Evolutionary conservation across 1,139 yeast species (phyloP), one percentile per base, ranked within the genome.

Genomic region (Diutina sp.): DNA sequence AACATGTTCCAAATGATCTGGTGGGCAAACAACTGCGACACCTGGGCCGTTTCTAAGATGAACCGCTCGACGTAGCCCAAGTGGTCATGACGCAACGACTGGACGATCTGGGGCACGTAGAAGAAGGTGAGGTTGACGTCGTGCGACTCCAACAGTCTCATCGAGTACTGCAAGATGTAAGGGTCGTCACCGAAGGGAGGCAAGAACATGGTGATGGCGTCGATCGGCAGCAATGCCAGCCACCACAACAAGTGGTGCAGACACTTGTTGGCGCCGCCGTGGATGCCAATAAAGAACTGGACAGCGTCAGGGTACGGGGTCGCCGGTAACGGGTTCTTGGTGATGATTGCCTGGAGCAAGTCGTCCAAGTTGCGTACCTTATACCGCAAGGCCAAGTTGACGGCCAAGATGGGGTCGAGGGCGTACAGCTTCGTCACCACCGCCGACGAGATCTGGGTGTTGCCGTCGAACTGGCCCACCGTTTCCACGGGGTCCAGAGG

Each of bases 1-100:
- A 87, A 73, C 87, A 95, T 90, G 66, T 95, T 95, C 99, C 99
- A 95, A 60, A 95, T 90, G 61, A 95, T 91, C 70, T 95, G 99
- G 69, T 95, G 99, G 0, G 98, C 91, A 75, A 95, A 95, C 60
- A 91, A 75, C 64, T 88, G 95, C 46, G 95, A 86, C 28, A 90
- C 88, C 65, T 87, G 85, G 3, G 96, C 98, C 0, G 98, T 90
- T 67, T 93, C 98, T 58, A 93, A 72, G 62, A 95, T 91, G 67
- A 88, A 89, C 61, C 90, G 80, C 63, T 88, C 91, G 56, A 91
- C 95, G 63, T 90, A 91, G 1, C 97, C 98, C 57, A 81, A 75
- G 6, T 71, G 72, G 68, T 93, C 99, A 67, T 85, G 85, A 62
- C 98, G 80, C 61, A 95, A 77, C 59, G 89, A 80, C 70, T 95